Conservation (phyloP, 192 early-diverging fungal genomes). For the Chytriomyces confervae region DNA sequence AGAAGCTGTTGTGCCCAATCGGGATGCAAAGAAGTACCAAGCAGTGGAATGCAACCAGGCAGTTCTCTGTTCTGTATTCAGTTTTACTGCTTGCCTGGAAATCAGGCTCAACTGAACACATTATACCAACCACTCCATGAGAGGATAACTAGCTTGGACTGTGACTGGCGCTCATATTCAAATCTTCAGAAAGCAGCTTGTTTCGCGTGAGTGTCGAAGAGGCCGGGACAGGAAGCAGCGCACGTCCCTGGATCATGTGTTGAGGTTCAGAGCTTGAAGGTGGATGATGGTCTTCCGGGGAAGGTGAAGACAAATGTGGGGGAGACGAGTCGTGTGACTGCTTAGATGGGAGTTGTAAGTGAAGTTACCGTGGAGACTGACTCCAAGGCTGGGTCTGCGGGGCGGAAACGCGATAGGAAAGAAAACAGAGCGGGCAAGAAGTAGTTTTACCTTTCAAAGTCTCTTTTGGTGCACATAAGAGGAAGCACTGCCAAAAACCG, state of each 20-base stretch:
- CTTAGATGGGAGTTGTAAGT: neutral
- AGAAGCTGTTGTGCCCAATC: no score
- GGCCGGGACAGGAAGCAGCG: constrained; percentile 19
- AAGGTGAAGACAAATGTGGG: constrained; percentile 17
- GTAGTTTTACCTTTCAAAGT: no score
- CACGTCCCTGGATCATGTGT: neutral
- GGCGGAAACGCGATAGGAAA: no score
- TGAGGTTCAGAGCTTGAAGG: neutral
- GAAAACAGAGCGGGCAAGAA: no score
- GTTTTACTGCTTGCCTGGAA: constrained; percentile 14
- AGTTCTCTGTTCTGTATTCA: no score
- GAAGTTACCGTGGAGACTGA: neutral
- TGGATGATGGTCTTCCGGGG: constrained; percentile 21
- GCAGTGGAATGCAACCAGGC: no score
- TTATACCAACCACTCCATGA: constrained; percentile 23
- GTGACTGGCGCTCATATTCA: no score
- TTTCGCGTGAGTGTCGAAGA: constrained; percentile 53
- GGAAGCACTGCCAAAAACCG: no score
- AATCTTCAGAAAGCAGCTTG: constrained; percentile 37
- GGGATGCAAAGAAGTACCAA: no score
- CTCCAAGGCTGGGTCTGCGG: no score
- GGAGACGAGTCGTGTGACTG: neutral
- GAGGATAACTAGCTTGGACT: no score
- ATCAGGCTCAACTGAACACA: constrained; percentile 51
- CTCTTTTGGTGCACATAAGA: no score